Percentiles rank a stretch among this genome's conserved stretches.
Conservation (phyloP, 78 protist species). For the Capsaspora owczarzaki region DNA sequence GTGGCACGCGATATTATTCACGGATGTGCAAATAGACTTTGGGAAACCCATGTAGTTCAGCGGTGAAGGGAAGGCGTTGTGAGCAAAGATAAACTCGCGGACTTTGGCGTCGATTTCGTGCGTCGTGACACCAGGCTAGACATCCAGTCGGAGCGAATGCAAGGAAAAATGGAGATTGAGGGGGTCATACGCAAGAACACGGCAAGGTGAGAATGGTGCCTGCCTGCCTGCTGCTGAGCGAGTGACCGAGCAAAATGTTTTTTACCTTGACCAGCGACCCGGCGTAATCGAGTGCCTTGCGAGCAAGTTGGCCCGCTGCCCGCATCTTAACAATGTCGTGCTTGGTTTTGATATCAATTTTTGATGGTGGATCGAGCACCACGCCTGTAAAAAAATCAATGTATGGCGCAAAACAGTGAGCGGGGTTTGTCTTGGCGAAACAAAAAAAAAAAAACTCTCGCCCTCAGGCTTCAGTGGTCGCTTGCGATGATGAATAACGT, state of each 20-base stretch:
- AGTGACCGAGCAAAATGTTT: neutral
- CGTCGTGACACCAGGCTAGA: conserved; percentile 69
- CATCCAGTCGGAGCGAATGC: neutral
- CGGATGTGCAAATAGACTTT: conserved; percentile 74
- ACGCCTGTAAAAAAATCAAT: neutral
- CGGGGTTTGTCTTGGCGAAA: neutral
- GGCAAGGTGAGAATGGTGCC: neutral
- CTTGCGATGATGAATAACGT: too few relatives aligned
- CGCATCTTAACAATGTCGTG: neutral
- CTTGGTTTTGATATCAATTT: neutral
- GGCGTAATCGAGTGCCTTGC: neutral
- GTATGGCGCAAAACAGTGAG: neutral
- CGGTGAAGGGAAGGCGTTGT: conserved; percentile 86
- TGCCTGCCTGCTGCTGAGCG: neutral
- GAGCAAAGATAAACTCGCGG: conserved; percentile 56
- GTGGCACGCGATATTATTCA: conserved; percentile 88
- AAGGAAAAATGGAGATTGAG: neutral
- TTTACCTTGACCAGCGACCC: neutral
- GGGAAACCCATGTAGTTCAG: conserved; percentile 83
- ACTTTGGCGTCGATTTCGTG: conserved; percentile 71
- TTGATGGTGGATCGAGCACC: neutral
- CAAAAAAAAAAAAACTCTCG: neutral
- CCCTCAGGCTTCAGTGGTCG: neutral
- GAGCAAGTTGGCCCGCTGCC: neutral
- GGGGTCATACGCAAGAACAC: neutral